Percentiles rank a stretch among this genome's conserved stretches.
Evolutionary conservation across 129 eudicot species (phyloP).

Genomic region (Helianthus tuberosus): DNA sequence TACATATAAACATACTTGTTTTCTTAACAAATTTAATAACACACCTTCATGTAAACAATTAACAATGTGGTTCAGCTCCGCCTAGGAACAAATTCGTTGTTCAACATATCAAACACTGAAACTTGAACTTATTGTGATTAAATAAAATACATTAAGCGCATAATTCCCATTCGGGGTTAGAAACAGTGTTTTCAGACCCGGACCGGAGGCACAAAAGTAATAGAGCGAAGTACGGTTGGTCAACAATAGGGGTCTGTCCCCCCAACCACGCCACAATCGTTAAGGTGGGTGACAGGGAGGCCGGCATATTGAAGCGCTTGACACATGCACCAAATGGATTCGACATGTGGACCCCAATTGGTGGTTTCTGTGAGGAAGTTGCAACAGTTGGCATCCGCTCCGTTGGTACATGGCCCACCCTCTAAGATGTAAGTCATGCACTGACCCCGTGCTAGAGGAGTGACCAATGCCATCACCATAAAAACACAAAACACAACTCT

Average conservation of each 20-base stretch:
- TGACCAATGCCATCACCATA: constrained; percentile 4
- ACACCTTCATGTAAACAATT: background rate
- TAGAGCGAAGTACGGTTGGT: background rate
- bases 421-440: too few species aligned
- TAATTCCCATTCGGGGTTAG: background rate
- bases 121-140: background rate
- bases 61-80: background rate
- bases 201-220: background rate
- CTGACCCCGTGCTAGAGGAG: constrained; percentile 16
- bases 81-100: background rate
- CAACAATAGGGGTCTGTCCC: constrained; percentile 20
- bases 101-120: background rate
- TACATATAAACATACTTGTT: too few species aligned
- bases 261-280: constrained; percentile 16
- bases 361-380: background rate
- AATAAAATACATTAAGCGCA: background rate
- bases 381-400: constrained; percentile 18
- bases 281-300: constrained; percentile 1
- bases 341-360: background rate
- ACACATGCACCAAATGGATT: constrained; percentile 15
- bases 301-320: background rate
- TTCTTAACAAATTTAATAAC: background rate
- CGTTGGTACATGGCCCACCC: background rate
- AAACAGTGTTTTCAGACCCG: too few species aligned
- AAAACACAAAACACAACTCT: background rate